Conservation (phyloP, 805 yeast species). For the Lachancea meyersii region DNA sequence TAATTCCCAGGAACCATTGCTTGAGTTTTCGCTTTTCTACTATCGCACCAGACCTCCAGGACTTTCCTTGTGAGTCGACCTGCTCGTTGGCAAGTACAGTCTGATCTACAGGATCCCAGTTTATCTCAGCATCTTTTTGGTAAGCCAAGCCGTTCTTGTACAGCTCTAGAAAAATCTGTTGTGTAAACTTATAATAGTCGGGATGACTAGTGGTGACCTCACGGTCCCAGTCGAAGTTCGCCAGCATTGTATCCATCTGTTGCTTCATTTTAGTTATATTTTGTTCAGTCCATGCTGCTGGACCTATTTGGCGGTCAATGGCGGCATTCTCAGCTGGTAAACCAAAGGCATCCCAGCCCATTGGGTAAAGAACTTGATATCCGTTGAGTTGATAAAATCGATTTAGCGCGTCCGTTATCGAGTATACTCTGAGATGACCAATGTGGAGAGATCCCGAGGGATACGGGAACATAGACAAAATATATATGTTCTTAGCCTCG, state of each 20-base stretch:
- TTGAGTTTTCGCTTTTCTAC: constrained; percentile 77
- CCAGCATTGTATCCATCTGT: constrained; percentile 72
- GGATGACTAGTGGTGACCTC: constrained; percentile 83
- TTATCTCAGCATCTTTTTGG: constrained; percentile 78
- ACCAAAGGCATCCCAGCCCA: constrained; percentile 99
- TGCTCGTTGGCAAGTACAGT: constrained; percentile 97
- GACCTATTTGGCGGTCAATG: constrained; percentile 71
- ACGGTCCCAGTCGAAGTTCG: constrained; percentile 89
- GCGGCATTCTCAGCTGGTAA: constrained; percentile 99
- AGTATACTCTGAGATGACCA: constrained; percentile 91
- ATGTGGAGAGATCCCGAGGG: constrained; percentile 91
- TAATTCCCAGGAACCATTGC: constrained; percentile 93
- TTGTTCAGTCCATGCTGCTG: constrained; percentile 72
- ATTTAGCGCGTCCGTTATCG: constrained; percentile 79
- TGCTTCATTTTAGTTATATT: constrained; percentile 83
- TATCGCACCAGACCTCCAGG: constrained; percentile 96
- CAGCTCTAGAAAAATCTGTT: constrained; percentile 69
- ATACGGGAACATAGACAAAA: constrained; percentile 89
- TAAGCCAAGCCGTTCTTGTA: constrained; percentile 78
- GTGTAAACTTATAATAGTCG: constrained; percentile 90
- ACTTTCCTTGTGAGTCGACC: constrained; percentile 81
- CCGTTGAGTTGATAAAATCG: constrained; percentile 76
- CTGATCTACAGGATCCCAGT: constrained; percentile 96
- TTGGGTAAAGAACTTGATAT: constrained; percentile 78
- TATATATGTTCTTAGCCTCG: constrained; percentile 36